phyloP scores from a whole-genome alignment of 1,139 yeast genomes.

The Scheffersomyces quercinus region DNA sequence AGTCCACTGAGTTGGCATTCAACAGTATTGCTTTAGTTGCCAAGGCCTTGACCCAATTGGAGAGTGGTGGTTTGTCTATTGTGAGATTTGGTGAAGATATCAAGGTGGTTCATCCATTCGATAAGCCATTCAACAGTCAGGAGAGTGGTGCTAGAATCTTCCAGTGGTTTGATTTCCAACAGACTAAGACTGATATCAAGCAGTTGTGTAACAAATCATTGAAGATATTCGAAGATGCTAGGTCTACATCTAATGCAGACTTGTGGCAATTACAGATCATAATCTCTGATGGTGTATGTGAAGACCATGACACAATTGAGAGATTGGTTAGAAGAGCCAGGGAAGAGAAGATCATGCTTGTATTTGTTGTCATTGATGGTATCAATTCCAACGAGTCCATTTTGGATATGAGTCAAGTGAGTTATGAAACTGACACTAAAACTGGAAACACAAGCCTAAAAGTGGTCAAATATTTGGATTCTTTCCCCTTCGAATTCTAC shows the following conservation, averaged over 20 bases:
- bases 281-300: constrained; percentile 95
- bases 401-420: constrained; percentile 92
- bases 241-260: constrained; percentile 56
- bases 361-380: constrained; percentile 92
- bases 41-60: constrained; percentile 89
- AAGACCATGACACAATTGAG: constrained; percentile 81
- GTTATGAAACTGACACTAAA: constrained; percentile 63
- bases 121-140: constrained; percentile 70
- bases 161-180: constrained; percentile 91
- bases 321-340: constrained; percentile 88
- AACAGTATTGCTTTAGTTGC: constrained; percentile 93
- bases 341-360: constrained; percentile 91
- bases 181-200: constrained; percentile 80
- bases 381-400: constrained; percentile 82
- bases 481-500: constrained; percentile 95
- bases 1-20: constrained; percentile 87
- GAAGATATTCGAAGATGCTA: constrained; percentile 71
- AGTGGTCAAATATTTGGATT: constrained; percentile 83
- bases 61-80: constrained; percentile 89
- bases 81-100: constrained; percentile 89
- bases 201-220: constrained; percentile 72
- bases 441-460: constrained; percentile 71
- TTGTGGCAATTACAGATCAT: constrained; percentile 94
- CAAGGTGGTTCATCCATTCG: constrained; percentile 86
- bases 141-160: constrained; percentile 84